These are phyloP conservation scores for Rhynchospora pubera DNA, from an alignment of 176 grass and related monocot species.

Conservation along the genomic window DNA sequence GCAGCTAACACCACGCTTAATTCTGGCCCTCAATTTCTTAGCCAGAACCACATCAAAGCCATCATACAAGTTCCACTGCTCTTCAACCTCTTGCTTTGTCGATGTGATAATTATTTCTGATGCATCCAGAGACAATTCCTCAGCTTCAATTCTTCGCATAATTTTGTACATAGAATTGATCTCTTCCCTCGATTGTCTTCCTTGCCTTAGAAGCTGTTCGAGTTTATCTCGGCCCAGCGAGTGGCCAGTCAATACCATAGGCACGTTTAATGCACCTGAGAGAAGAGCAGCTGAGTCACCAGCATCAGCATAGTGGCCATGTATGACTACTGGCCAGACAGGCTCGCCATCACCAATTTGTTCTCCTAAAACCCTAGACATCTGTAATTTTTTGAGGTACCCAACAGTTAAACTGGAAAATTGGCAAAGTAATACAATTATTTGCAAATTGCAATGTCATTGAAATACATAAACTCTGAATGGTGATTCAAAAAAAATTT, in stretches of 20 bases:
- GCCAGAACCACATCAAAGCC: constrained; percentile 48
- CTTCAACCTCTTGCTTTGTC: constrained; percentile 47
- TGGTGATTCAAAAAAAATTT: neutral
- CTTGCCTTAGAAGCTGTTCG: constrained; percentile 47
- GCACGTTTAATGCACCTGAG: constrained; percentile 47
- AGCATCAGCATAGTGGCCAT: constrained; percentile 56
- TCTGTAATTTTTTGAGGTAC: constrained; percentile 19
- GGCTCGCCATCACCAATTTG: constrained; percentile 36
- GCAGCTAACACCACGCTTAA: constrained; percentile 42
- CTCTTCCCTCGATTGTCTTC: constrained; percentile 48
- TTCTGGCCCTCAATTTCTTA: constrained; percentile 34
- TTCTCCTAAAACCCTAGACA: constrained; percentile 50
- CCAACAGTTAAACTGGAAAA: neutral
- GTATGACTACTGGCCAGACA: constrained; percentile 43
- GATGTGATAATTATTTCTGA: constrained; percentile 44
- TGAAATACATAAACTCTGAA: neutral
- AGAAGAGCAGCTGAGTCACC: constrained; percentile 46
- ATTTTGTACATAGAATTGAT: constrained; percentile 51
- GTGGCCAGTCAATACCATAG: constrained; percentile 51
- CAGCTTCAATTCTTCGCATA: constrained; percentile 50
- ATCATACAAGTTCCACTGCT: constrained; percentile 49
- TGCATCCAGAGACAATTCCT: constrained; percentile 40
- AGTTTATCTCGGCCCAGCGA: constrained; percentile 53
- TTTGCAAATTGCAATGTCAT: neutral
- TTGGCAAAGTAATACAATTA: neutral